Conservation (phyloP, 306 rosid species). For the Inga leiocalycina region DNA sequence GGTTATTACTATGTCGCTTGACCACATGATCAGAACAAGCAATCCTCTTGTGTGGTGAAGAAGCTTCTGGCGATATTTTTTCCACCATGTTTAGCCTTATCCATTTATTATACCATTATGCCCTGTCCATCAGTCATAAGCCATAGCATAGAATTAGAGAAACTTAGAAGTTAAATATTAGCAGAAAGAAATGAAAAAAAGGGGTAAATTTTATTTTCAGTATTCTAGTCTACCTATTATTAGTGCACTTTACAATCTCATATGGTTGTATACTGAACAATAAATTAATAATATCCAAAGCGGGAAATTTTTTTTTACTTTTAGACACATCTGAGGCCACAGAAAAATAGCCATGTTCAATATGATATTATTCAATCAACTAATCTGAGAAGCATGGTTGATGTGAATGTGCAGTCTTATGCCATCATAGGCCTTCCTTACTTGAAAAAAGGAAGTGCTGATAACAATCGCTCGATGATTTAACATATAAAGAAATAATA, state of each 20-base stretch:
- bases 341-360: conserved; percentile 1
- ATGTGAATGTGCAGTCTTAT: neutral
- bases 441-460: neutral
- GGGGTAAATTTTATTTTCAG: neutral
- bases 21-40: no score
- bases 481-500: conserved; percentile 2
- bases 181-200: no score
- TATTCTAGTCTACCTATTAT: neutral
- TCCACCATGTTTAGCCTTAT: no score
- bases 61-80: no score
- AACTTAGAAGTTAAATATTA: no score
- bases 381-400: neutral
- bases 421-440: conserved; percentile 18
- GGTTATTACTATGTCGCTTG: no score
- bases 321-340: neutral
- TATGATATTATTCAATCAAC: conserved; percentile 12
- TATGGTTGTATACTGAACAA: neutral
- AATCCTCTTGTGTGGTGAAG: no score
- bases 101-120: no score
- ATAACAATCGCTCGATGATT: neutral
- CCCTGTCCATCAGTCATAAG: no score
- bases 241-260: conserved; percentile 20
- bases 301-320: no score
- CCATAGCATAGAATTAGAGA: no score
- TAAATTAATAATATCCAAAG: neutral